Conservation (phyloP, 306 rosid genomes). For the Quercus aquifolioides region DNA sequence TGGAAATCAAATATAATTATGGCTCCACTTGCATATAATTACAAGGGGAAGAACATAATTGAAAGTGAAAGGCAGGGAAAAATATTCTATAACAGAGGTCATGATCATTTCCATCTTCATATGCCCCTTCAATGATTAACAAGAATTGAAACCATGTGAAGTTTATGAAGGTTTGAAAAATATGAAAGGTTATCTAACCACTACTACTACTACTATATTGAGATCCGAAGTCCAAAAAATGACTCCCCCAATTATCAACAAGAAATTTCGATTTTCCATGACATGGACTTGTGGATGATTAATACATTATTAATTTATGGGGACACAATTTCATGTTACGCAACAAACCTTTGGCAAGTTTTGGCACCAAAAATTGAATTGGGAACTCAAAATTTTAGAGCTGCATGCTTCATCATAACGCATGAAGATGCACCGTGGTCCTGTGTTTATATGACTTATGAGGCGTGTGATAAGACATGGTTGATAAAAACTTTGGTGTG, state of each 20-base stretch:
- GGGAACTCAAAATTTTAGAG: slow-evolving; percentile 4
- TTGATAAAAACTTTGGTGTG: slow-evolving; percentile 14
- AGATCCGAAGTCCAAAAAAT: slow-evolving; percentile 1
- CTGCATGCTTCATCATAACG: slow-evolving; percentile 50
- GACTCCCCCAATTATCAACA: slow-evolving; percentile 23
- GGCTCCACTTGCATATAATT: slow-evolving; percentile 39
- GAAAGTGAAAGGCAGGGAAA: slow-evolving; percentile 14
- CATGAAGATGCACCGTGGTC: slow-evolving; percentile 49
- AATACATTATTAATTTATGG: background rate
- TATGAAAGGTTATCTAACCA: slow-evolving; percentile 30
- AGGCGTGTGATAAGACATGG: slow-evolving; percentile 10
- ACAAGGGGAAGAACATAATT: slow-evolving; percentile 20
- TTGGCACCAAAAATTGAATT: background rate
- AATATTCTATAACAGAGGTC: slow-evolving; percentile 5
- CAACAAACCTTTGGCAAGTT: background rate
- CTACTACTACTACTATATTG: background rate
- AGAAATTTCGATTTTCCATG: slow-evolving; percentile 9
- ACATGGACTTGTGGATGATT: background rate
- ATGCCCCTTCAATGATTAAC: slow-evolving; percentile 57
- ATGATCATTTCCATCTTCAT: slow-evolving; percentile 41
- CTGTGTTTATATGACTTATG: slow-evolving; percentile 6
- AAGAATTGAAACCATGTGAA: slow-evolving; percentile 58
- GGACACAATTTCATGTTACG: background rate
- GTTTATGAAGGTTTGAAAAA: slow-evolving; percentile 29
- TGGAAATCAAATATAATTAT: slow-evolving; percentile 30